These are phyloP conservation scores for Diplodia sapinea DNA, from an alignment of 2,329 filamentous ascomycete species.

Conservation along the genomic window DNA sequence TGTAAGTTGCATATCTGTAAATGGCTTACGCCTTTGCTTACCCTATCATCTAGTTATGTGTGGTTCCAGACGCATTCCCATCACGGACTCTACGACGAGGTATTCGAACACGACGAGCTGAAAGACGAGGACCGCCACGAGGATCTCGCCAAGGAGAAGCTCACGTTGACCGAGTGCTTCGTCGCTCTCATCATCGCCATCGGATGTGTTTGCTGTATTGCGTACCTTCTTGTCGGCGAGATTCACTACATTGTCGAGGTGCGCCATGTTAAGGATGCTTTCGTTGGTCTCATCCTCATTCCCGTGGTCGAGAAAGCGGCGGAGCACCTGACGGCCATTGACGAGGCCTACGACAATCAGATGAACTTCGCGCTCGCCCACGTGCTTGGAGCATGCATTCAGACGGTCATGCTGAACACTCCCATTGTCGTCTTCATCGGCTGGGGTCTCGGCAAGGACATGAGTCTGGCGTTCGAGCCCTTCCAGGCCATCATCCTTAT, in stretches of 20 bases:
- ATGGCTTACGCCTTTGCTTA: not conserved
- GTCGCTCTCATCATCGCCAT: slow-evolving; percentile 69
- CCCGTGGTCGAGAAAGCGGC: slow-evolving; percentile 85
- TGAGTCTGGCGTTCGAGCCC: slow-evolving; percentile 84
- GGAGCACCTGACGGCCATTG: slow-evolving; percentile 81
- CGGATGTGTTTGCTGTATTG: slow-evolving; percentile 73
- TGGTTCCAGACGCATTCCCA: slow-evolving; percentile 79
- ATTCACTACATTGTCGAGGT: slow-evolving; percentile 67
- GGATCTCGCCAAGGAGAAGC: slow-evolving; percentile 67
- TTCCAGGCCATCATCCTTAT: slow-evolving; percentile 86
- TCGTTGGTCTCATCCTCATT: slow-evolving; percentile 75
- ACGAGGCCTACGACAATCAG: slow-evolving; percentile 82
- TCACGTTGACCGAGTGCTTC: slow-evolving; percentile 76
- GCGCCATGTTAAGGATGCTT: slow-evolving; percentile 56
- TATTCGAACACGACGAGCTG: slow-evolving; percentile 73
- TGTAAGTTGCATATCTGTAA: slow-evolving; percentile 31
- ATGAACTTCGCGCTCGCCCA: slow-evolving; percentile 88
- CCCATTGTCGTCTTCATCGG: slow-evolving; percentile 83
- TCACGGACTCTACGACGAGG: slow-evolving; percentile 75
- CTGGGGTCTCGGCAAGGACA: slow-evolving; percentile 73
- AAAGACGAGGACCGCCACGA: slow-evolving; percentile 68
- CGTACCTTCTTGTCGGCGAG: slow-evolving; percentile 74
- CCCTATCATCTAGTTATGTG: slow-evolving; percentile 49
- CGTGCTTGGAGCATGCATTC: slow-evolving; percentile 83
- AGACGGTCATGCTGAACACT: slow-evolving; percentile 87